Percentiles rank a stretch among this genome's conserved stretches.
phyloP scores from a whole-genome alignment of 176 grass and related monocot genomes.

The Carex myosuroides region DNA sequence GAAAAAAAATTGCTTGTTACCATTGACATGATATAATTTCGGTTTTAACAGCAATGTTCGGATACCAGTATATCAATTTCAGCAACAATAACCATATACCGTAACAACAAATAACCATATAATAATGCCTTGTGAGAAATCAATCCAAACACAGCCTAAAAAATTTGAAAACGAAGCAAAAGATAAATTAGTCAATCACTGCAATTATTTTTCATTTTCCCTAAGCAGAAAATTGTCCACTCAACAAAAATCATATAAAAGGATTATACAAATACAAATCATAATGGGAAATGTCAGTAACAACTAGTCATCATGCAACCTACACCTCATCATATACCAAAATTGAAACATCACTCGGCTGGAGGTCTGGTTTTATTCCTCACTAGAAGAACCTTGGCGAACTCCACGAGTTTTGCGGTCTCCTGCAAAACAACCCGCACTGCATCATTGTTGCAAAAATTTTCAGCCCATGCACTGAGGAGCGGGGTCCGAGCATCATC shows the following conservation, averaged over 20 bases:
- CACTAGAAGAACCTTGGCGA: not conserved
- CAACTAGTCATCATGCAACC: not conserved
- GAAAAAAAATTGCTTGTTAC: no score
- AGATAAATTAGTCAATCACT: no score
- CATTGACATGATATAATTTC: no score
- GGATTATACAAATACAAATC: not conserved
- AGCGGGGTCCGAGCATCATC: slow-evolving; percentile 27
- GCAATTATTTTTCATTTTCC: no score
- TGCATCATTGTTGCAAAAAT: slow-evolving; percentile 27
- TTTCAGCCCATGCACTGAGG: slow-evolving; percentile 37
- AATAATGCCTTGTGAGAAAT: no score
- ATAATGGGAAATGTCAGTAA: not conserved
- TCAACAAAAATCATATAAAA: not conserved
- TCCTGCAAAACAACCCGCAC: slow-evolving; percentile 31
- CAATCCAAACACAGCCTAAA: no score
- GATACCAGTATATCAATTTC: no score
- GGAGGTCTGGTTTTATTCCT: not conserved
- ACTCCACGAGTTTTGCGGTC: slow-evolving; percentile 16
- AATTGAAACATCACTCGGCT: not conserved
- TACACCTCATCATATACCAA: not conserved
- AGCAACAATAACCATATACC: no score
- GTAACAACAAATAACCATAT: no score
- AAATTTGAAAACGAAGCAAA: no score
- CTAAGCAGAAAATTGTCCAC: no score
- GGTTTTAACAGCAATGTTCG: no score